phyloP scores from a whole-genome alignment of 2,329 filamentous ascomycete genomes.

The Sarocladium oryzae region DNA sequence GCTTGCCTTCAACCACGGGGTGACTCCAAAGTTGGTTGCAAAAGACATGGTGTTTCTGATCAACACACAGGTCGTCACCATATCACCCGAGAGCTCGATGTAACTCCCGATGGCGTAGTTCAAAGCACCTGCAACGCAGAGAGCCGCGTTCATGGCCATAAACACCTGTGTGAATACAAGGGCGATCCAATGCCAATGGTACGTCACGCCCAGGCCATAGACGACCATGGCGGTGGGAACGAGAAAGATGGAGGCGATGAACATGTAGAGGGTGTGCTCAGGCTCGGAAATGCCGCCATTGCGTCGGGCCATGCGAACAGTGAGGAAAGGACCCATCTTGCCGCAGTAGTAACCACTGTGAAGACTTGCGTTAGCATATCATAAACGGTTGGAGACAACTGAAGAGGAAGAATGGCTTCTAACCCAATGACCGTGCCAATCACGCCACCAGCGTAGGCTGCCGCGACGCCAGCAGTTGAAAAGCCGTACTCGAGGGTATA shows the following conservation, averaged over 20 bases:
- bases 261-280: constrained; percentile 37
- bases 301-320: constrained; percentile 34
- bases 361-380: too few relatives aligned
- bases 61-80: constrained; percentile 24
- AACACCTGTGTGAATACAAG: constrained; percentile 21
- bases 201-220: constrained; percentile 29
- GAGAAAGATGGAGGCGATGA: constrained; percentile 30
- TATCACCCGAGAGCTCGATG: constrained; percentile 21
- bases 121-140: constrained; percentile 19
- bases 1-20: constrained; percentile 24
- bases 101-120: constrained; percentile 26
- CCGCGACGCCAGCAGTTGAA: constrained; percentile 20
- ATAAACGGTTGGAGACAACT: too few relatives aligned
- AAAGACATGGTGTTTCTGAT: constrained; percentile 33
- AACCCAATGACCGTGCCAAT: constrained; percentile 36
- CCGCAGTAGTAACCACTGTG: constrained; percentile 22
- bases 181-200: constrained; percentile 25
- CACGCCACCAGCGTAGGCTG: constrained; percentile 21
- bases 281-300: constrained; percentile 42
- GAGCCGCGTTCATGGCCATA: constrained; percentile 21
- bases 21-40: constrained; percentile 30
- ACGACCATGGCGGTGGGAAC: constrained; percentile 36
- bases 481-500: constrained; percentile 25
- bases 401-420: background rate
- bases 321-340: constrained; percentile 28